These are phyloP conservation scores for Hygrophoropsis aurantiaca DNA, from an alignment of 768 basidiomycete genomes.

Conservation along the genomic window DNA sequence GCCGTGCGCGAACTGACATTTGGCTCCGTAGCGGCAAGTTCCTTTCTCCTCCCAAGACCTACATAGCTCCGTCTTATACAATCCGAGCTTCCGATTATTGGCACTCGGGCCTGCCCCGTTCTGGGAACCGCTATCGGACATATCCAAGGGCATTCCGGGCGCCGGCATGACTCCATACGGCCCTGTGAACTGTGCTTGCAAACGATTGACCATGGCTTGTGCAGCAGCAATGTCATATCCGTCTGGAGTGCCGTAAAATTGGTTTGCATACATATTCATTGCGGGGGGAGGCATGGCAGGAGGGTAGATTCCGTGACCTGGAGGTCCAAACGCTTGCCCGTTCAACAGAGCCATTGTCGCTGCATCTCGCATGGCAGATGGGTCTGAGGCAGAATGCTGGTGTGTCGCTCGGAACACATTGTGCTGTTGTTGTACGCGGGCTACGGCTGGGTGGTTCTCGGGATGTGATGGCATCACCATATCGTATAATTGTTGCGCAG, in stretches of 20 bases:
- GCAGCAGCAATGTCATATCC: constrained; percentile 58
- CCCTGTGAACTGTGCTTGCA: constrained; percentile 55
- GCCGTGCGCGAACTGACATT: constrained; percentile 94
- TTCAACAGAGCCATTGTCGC: constrained; percentile 64
- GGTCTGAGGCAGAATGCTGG: constrained; percentile 84
- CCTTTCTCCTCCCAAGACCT: constrained; percentile 94
- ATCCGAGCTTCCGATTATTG: constrained; percentile 85
- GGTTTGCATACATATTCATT: constrained; percentile 67
- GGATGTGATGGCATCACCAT: constrained; percentile 57
- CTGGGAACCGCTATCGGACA: constrained; percentile 28
- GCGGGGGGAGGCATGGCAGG: constrained; percentile 38
- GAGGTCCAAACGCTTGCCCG: constrained; percentile 49
- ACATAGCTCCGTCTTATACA: constrained; percentile 91
- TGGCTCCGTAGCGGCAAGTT: constrained; percentile 78
- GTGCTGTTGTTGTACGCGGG: constrained; percentile 79
- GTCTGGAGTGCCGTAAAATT: constrained; percentile 67
- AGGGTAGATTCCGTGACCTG: constrained; percentile 57
- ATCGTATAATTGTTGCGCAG: constrained; percentile 76
- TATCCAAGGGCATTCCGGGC: constrained; percentile 44
- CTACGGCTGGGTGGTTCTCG: constrained; percentile 63
- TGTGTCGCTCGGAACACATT: constrained; percentile 71
- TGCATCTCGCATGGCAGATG: constrained; percentile 72
- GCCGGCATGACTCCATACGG: constrained; percentile 52
- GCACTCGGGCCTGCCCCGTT: constrained; percentile 72
- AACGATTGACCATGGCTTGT: constrained; percentile 57